These are phyloP conservation scores for Adansonia madagascariensis DNA, from an alignment of 441 rosid genomes.

Conservation along the genomic window DNA sequence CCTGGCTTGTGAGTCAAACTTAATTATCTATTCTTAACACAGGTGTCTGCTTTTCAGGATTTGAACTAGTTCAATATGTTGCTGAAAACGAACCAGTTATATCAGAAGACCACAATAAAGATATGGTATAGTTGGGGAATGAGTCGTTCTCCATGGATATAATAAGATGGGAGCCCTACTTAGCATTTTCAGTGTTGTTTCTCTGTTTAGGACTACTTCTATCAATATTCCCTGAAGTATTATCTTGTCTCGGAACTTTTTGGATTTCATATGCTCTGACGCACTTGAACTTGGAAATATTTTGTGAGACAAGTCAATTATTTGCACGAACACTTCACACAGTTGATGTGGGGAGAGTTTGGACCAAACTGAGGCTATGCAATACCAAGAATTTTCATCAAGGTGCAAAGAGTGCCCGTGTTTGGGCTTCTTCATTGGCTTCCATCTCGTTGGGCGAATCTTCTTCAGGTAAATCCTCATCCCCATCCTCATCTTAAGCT, in stretches of 20 bases:
- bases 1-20: not conserved
- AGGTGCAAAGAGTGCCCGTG: constrained; percentile 70
- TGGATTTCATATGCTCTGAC: constrained; percentile 53
- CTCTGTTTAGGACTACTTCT: constrained; percentile 51
- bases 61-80: constrained; percentile 55
- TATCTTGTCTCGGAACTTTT: constrained; percentile 55
- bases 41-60: constrained; percentile 43
- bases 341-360: constrained; percentile 77
- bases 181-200: constrained; percentile 55
- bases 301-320: constrained; percentile 73
- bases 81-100: constrained; percentile 38
- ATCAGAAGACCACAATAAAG: constrained; percentile 25
- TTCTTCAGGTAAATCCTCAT: constrained; percentile 47
- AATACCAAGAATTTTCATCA: constrained; percentile 73
- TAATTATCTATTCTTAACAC: not conserved
- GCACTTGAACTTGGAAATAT: constrained; percentile 73
- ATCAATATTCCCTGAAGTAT: constrained; percentile 44
- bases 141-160: constrained; percentile 45
- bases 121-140: constrained; percentile 38
- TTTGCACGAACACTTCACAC: constrained; percentile 59
- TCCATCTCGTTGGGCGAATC: constrained; percentile 80
- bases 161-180: constrained; percentile 55
- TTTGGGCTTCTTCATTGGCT: constrained; percentile 85
- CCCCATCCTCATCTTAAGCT: constrained; percentile 24
- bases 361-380: constrained; percentile 62